These are phyloP conservation scores for Purpureocillium takamizusanense DNA, from an alignment of 2,329 filamentous ascomycete genomes.

Conservation along the genomic window DNA sequence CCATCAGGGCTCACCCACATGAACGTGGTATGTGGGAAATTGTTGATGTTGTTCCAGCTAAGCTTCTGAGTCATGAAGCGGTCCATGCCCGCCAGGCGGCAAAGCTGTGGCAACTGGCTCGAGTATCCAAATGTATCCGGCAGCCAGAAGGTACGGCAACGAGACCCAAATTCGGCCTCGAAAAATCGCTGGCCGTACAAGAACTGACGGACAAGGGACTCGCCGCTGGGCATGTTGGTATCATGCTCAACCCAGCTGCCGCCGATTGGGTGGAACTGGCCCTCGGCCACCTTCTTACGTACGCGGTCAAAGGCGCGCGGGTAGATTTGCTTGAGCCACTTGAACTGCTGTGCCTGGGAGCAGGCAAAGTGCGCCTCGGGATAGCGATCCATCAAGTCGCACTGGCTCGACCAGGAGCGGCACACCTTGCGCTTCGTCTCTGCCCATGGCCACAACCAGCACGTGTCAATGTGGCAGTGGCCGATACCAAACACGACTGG, in stretches of 20 bases:
- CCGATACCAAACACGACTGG: constrained; percentile 82
- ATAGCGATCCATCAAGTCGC: constrained; percentile 88
- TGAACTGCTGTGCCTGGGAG: constrained; percentile 95
- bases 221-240: constrained; percentile 92
- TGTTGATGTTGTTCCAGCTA: constrained; percentile 99
- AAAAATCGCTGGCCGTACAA: constrained; percentile 94
- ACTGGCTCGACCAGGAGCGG: constrained; percentile 94
- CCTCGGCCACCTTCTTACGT: constrained; percentile 81
- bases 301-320: constrained; percentile 84
- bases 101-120: constrained; percentile 86
- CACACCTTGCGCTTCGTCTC: constrained; percentile 96
- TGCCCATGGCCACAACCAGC: constrained; percentile 97
- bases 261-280: constrained; percentile 87
- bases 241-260: constrained; percentile 99
- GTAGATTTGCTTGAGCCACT: constrained; percentile 89
- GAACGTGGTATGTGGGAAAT: constrained; percentile 96
- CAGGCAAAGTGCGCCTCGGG: constrained; percentile 88
- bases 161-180: constrained; percentile 81
- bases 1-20: constrained; percentile 96
- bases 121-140: constrained; percentile 98
- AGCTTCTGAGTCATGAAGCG: constrained; percentile 97
- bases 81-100: constrained; percentile 88
- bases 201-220: constrained; percentile 90
- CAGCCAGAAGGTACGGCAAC: constrained; percentile 91
- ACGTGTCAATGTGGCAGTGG: constrained; percentile 96